A percentile compares a stretch with the other conserved stretches of the same genome.
Conservation (phyloP, 371 early-diverging fungal genomes). For the Rhizopus arrhizus region DNA sequence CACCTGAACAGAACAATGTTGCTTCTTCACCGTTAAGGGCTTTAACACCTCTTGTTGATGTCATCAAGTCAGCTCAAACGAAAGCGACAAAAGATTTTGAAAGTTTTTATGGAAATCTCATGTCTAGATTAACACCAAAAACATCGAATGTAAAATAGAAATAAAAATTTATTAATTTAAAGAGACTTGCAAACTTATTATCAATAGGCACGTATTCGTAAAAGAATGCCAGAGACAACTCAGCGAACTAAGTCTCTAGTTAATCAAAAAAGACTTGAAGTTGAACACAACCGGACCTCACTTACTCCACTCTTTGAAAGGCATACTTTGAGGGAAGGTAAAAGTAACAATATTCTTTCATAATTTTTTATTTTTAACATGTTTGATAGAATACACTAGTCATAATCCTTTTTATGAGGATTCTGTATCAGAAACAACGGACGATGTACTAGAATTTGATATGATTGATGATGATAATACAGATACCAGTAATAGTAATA, state of each 20-base stretch:
- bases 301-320: constrained; percentile 34
- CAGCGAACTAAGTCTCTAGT: constrained; percentile 4
- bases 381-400: background rate
- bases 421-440: constrained; percentile 15
- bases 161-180: no score
- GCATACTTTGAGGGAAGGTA: constrained; percentile 32
- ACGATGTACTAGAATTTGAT: background rate
- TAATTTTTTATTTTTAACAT: background rate
- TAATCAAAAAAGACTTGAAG: constrained; percentile 1
- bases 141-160: constrained; percentile 1
- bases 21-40: constrained; percentile 19
- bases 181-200: background rate
- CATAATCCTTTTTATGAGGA: constrained; percentile 26
- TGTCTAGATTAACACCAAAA: constrained; percentile 19
- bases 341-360: background rate
- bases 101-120: constrained; percentile 24
- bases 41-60: constrained; percentile 20
- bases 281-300: constrained; percentile 15
- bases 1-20: constrained; percentile 13
- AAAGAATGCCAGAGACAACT: constrained; percentile 16
- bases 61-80: constrained; percentile 13
- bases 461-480: background rate
- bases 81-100: constrained; percentile 24
- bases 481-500: background rate
- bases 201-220: constrained; percentile 15